Conservation (phyloP, 352 stramenopile species). For the Globisporangium cylindrosporum region DNA sequence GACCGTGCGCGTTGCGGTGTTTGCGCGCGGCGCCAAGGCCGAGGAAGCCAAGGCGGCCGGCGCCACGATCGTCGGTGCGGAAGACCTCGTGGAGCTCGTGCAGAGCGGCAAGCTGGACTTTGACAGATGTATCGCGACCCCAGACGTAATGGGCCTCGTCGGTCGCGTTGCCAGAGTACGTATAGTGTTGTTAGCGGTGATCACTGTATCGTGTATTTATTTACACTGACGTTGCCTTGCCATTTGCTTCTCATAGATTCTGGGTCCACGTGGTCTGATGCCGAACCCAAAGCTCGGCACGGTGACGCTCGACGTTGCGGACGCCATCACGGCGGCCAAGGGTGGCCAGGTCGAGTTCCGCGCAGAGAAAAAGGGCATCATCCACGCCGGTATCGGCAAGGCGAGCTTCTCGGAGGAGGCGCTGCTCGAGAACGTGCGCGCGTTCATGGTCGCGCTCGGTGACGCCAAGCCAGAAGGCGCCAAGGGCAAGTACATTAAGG, state of each 20-base stretch:
- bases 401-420: constrained; percentile 87
- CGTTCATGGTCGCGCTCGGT: constrained; percentile 90
- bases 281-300: constrained; percentile 98
- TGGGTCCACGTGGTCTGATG: constrained; percentile 97
- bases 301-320: constrained; percentile 89
- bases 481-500: constrained; percentile 94
- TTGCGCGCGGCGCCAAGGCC: constrained; percentile 85
- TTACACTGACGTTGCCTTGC: not conserved
- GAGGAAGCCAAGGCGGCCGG: constrained; percentile 89
- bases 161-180: constrained; percentile 83
- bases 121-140: constrained; percentile 90
- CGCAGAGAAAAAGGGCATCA: constrained; percentile 89
- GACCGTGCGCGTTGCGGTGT: constrained; percentile 87
- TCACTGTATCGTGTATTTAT: not conserved
- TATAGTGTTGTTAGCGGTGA: not conserved
- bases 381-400: constrained; percentile 88
- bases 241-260: constrained; percentile 10
- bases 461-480: constrained; percentile 91
- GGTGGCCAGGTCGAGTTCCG: constrained; percentile 87
- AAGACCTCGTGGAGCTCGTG: constrained; percentile 88
- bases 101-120: constrained; percentile 90
- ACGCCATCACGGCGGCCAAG: constrained; percentile 78
- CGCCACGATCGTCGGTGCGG: constrained; percentile 86
- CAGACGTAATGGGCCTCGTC: constrained; percentile 93
- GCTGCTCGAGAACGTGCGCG: constrained; percentile 90